Conservation (phyloP, 2,329 filamentous ascomycete species). For the Penicillium sp. region DNA sequence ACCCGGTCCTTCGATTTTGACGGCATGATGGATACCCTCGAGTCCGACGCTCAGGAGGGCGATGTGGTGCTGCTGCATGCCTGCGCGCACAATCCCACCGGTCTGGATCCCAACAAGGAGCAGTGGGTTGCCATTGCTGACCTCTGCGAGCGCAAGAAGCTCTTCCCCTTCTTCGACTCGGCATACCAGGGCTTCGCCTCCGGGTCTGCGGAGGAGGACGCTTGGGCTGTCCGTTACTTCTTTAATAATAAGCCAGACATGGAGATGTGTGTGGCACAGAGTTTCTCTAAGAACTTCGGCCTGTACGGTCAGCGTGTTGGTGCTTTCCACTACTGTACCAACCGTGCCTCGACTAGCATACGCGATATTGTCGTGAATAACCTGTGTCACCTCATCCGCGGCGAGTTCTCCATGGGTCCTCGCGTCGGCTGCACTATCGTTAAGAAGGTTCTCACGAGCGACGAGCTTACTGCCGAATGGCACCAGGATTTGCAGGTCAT, state of each 20-base stretch:
- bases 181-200: conserved; percentile 98
- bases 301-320: conserved; percentile 94
- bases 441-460: conserved; percentile 73
- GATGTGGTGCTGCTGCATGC: conserved; percentile 88
- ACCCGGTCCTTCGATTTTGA: conserved; percentile 44
- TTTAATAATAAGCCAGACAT: conserved; percentile 73
- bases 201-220: conserved; percentile 78
- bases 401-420: conserved; percentile 55
- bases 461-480: conserved; percentile 78
- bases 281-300: conserved; percentile 65
- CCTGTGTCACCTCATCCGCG: conserved; percentile 40
- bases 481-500: conserved; percentile 83
- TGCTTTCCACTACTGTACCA: conserved; percentile 67
- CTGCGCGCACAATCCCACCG: conserved; percentile 96
- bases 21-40: conserved; percentile 74
- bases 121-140: conserved; percentile 88
- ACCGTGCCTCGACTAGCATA: conserved; percentile 28
- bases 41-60: conserved; percentile 74
- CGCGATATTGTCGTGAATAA: conserved; percentile 37
- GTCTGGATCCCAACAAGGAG: conserved; percentile 83
- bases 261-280: conserved; percentile 56
- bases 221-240: conserved; percentile 86
- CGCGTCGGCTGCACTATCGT: conserved; percentile 85
- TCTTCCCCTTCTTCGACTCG: conserved; percentile 97
- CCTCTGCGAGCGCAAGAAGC: conserved; percentile 71